Percentiles rank a stretch among this genome's conserved stretches.
phyloP scores from a whole-genome alignment of 2,329 filamentous ascomycete genomes.

The Immersiporthe knoxdaviesiana region DNA sequence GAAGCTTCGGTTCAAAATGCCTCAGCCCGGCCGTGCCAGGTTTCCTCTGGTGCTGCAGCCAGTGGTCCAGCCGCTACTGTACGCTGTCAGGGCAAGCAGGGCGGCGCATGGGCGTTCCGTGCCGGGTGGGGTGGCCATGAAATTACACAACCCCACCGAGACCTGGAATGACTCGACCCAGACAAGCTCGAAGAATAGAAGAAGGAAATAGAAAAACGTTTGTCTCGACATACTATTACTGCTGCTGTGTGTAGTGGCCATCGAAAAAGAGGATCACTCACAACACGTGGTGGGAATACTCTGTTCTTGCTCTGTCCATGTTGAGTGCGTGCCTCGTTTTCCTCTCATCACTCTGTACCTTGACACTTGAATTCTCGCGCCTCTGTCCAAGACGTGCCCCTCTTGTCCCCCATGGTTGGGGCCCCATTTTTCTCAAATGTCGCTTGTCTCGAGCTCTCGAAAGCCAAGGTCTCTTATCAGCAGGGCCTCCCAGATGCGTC shows the following conservation, averaged over 20 bases:
- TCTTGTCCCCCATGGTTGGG: not conserved
- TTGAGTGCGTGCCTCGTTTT: not conserved
- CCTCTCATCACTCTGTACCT: not conserved
- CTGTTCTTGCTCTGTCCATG: not conserved
- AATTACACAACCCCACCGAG: slow-evolving; percentile 1
- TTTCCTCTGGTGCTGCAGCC: not conserved
- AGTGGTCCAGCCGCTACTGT: not conserved
- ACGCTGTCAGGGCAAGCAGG: not conserved
- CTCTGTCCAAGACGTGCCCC: not conserved
- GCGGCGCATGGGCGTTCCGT: not conserved
- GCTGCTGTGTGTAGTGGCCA: not conserved
- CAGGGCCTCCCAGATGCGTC: not conserved
- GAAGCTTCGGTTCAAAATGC: slow-evolving; percentile 1
- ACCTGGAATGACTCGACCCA: not conserved
- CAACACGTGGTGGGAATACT: not conserved
- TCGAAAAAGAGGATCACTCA: not conserved
- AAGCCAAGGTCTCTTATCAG: not conserved
- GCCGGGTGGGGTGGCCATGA: not conserved
- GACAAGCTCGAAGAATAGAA: not conserved
- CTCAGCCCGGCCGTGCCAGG: not conserved
- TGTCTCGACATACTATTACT: not conserved
- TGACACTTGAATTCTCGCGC: not conserved
- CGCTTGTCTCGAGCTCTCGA: not conserved
- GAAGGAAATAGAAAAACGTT: not conserved
- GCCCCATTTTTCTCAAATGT: not conserved